Percentiles rank a stretch among this genome's conserved stretches.
Evolutionary conservation across 2,329 filamentous ascomycete species (phyloP).

Genomic region (Botrytis byssoidea): DNA sequence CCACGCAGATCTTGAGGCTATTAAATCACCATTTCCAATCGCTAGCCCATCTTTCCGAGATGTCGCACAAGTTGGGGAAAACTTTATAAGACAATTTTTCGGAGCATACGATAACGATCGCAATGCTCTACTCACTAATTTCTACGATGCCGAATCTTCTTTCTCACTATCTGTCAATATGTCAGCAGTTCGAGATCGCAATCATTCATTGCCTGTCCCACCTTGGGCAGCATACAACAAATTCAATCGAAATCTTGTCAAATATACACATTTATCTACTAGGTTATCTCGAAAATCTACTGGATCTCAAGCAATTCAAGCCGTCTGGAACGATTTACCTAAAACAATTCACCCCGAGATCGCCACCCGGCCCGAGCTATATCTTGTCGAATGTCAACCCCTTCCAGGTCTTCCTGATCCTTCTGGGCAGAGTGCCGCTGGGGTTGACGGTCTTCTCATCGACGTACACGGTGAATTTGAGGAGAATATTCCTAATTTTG

Average conservation of each 20-base stretch:
- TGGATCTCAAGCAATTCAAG: slow-evolving; percentile 63
- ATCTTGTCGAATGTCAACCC: slow-evolving; percentile 79
- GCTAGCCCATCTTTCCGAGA: slow-evolving; percentile 70
- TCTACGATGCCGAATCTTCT: slow-evolving; percentile 73
- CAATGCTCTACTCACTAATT: slow-evolving; percentile 57
- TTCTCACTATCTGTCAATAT: slow-evolving; percentile 77
- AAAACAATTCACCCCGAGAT: slow-evolving; percentile 73
- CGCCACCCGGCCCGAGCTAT: slow-evolving; percentile 64
- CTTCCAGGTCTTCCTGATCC: slow-evolving; percentile 71
- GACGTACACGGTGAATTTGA: slow-evolving; percentile 83
- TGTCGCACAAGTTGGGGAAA: slow-evolving; percentile 69
- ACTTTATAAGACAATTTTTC: slow-evolving; percentile 74
- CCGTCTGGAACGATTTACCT: slow-evolving; percentile 69
- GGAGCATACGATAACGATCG: slow-evolving; percentile 71
- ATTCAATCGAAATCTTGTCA: slow-evolving; percentile 73
- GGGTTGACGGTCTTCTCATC: slow-evolving; percentile 76
- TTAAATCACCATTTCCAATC: slow-evolving; percentile 59
- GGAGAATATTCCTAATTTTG: slow-evolving; percentile 60
- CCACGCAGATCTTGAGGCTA: slow-evolving; percentile 49
- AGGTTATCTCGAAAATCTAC: slow-evolving; percentile 65
- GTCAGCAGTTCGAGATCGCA: slow-evolving; percentile 50
- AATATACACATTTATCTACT: slow-evolving; percentile 59
- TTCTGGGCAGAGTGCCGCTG: slow-evolving; percentile 58
- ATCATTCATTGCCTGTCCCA: slow-evolving; percentile 45
- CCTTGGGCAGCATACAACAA: slow-evolving; percentile 76